These are phyloP conservation scores for Triangularia setosa DNA, from an alignment of 2,329 filamentous ascomycete species.

Conservation along the genomic window DNA sequence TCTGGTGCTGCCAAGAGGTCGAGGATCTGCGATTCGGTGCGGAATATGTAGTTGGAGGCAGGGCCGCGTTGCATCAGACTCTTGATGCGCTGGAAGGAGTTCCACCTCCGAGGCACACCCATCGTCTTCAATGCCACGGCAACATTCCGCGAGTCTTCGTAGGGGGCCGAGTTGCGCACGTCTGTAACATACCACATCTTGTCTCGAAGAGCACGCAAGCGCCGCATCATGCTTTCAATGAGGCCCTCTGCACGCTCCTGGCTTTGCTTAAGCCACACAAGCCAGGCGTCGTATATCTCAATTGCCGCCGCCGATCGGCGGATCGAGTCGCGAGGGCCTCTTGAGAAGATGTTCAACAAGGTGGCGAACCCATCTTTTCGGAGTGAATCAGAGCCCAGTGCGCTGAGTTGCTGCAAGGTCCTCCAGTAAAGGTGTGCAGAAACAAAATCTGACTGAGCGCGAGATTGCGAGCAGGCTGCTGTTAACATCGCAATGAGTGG, in stretches of 20 bases:
- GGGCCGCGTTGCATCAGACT: slow-evolving; percentile 45
- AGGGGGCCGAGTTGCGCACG: slow-evolving; percentile 82
- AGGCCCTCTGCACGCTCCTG: slow-evolving; percentile 72
- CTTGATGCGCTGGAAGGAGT: slow-evolving; percentile 47
- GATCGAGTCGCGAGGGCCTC: slow-evolving; percentile 66
- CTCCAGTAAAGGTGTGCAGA: slow-evolving; percentile 83
- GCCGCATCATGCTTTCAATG: slow-evolving; percentile 70
- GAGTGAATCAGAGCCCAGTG: slow-evolving; percentile 56
- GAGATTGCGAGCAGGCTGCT: slow-evolving; percentile 71
- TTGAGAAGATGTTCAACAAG: slow-evolving; percentile 69
- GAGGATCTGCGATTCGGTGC: slow-evolving; percentile 79
- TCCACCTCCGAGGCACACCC: slow-evolving; percentile 62
- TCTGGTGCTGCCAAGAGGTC: slow-evolving; percentile 79
- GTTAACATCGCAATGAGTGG: slow-evolving; percentile 67
- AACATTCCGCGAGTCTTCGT: slow-evolving; percentile 82
- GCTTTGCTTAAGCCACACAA: slow-evolving; percentile 78
- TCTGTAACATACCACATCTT: slow-evolving; percentile 99
- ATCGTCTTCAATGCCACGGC: slow-evolving; percentile 87
- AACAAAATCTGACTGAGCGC: slow-evolving; percentile 76
- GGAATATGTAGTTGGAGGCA: slow-evolving; percentile 64
- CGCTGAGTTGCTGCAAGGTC: slow-evolving; percentile 69
- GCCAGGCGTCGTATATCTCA: slow-evolving; percentile 76
- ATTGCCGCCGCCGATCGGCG: slow-evolving; percentile 67
- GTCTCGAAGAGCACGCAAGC: slow-evolving; percentile 72
- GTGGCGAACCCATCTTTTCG: slow-evolving; percentile 66